These are phyloP conservation scores for Lophiostoma macrostomum DNA, from an alignment of 495 filamentous ascomycete genomes.

Conservation along the genomic window DNA sequence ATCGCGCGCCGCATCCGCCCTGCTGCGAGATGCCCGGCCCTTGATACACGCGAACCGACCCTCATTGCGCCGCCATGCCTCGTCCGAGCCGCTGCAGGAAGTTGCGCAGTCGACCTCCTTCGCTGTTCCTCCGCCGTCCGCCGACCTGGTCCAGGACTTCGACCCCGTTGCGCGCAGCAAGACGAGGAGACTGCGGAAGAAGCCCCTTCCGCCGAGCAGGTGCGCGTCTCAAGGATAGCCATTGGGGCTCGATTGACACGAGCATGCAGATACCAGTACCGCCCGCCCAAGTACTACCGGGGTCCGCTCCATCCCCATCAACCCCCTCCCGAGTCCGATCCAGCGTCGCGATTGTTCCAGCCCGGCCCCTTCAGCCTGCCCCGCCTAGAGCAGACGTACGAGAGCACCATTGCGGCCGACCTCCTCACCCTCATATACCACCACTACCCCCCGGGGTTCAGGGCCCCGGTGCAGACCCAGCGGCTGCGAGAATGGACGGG, in stretches of 20 bases:
- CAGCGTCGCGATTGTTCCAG: constrained; percentile 80
- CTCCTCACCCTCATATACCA: constrained; percentile 84
- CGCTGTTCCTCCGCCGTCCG: constrained; percentile 34
- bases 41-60: constrained; percentile 8
- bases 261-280: constrained; percentile 78
- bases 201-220: constrained; percentile 66
- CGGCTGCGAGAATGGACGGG: constrained; percentile 86
- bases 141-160: constrained; percentile 47
- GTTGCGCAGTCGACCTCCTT: constrained; percentile 44
- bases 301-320: constrained; percentile 91
- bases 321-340: constrained; percentile 76
- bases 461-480: constrained; percentile 56
- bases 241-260: constrained; percentile 14
- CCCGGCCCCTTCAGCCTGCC: constrained; percentile 90
- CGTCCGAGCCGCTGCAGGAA: constrained; percentile 28
- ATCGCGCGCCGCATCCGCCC: constrained; percentile 5
- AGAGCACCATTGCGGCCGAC: constrained; percentile 81
- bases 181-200: constrained; percentile 44
- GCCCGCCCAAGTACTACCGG: constrained; percentile 87
- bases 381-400: constrained; percentile 84
- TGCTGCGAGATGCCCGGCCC: constrained; percentile 17
- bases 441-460: constrained; percentile 73
- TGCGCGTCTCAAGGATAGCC: constrained; percentile 29
- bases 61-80: constrained; percentile 33
- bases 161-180: constrained; percentile 56